Base-by-base conservation (phyloP, 306 rosid genomes). In the Betula pendula region DNA sequence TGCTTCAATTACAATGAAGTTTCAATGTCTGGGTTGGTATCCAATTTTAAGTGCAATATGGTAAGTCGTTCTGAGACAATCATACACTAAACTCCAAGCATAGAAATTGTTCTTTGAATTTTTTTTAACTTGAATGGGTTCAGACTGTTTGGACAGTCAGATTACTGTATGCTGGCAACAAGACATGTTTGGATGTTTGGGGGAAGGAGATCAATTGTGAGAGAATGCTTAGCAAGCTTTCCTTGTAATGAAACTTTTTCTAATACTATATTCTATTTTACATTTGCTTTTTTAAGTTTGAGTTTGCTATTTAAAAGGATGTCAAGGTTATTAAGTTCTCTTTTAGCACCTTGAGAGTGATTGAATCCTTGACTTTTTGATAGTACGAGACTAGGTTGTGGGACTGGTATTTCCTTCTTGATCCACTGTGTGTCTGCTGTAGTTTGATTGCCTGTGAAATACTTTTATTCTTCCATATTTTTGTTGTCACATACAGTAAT, bases 331-430 rank as follows among this genome's bases (percentile, higher is more conserved):
- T 71, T 72, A 78, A 69, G 69, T 52, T 60, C 42, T 70, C 38
- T 53, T 75, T 65, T 29, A 6, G 68, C 68, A 35, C 66, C 73
- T 67, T 31, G 50, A 12, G 47, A 42, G 79, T 78, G 19, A n/a
- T 43, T 70, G n/a, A 75, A 60, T 44, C 63, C 16, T 42, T 75
- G 25, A 62, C 35, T 74, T 55, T 42, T 35, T 80, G 38, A 19
- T 66, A 49, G 75, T 68, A 71, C 58, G 74, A 44, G 44, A 73
- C 50, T 76, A 65, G 63, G 43, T 84, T 67, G 59, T 66, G 43
- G 42, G 66, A 68, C 20, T 22, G 58, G 59, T 81, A 73, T 47
- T 1, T 25, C 70, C 52, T 68, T 59, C 33, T 68, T 66, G 60
- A 66, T 77, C 25, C 38, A 27, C 70, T 48, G 49, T 49, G 58